Evolutionary conservation across 805 yeast species (phyloP), one percentile per base, ranked within the genome.

Genomic region (Yamadazyma tumulicola): DNA sequence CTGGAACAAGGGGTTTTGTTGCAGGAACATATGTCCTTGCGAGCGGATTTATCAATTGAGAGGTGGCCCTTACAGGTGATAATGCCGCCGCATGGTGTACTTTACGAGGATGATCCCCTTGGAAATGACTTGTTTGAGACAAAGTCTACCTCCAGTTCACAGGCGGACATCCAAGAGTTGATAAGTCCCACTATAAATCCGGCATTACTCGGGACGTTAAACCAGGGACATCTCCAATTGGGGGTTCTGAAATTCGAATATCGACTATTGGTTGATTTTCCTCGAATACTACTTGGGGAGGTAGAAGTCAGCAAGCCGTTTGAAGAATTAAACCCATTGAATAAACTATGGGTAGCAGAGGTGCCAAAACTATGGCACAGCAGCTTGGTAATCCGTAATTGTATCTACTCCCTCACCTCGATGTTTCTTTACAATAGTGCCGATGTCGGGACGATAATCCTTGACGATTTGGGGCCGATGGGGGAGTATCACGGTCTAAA

Each of bases 191-290:
- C n/a, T n/a, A n/a, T n/a, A n/a, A n/a, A n/a, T n/a, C n/a, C n/a
- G n/a, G n/a, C n/a, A n/a, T n/a, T n/a, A n/a, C n/a, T n/a, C n/a
- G n/a, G n/a, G n/a, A n/a, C n/a, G n/a, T n/a, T n/a, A n/a, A n/a
- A n/a, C n/a, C n/a, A n/a, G n/a, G n/a, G n/a, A n/a, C n/a, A n/a
- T 12, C 14, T 13, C 5, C 38, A 34, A 12, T 15, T 34, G 21
- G 33, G 33, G 3, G 20, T 34, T 13, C 19, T 21, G 11, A 34
- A 34, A 29, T 34, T 34, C 21, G 38, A 34, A 12, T 34, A 34
- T 25, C 19, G 32, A 18, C 30, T 34, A 18, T 25, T 34, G 12
- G 21, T 11, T 6, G 33, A 29, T 18, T 34, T 34, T 20, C 38
- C 33, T 6, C 15, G 7, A 12, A 12, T 29, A 7, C 26, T 14